Base-by-base conservation (phyloP, 2,329 filamentous ascomycete species). In the Penicillium italicum region DNA sequence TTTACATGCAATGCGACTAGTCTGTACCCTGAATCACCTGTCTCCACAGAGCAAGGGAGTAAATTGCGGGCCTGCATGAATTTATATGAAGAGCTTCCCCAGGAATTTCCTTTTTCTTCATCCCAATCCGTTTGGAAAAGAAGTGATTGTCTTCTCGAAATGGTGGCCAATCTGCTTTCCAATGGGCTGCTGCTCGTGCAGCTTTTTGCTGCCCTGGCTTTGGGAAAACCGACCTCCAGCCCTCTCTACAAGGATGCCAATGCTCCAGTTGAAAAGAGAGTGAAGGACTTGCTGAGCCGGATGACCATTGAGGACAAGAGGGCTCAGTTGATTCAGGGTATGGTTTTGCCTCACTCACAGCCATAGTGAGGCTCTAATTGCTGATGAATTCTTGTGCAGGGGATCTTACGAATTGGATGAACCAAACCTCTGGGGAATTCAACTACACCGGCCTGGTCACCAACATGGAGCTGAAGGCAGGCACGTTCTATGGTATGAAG, bases 271-370 rank as follows among this genome's bases (percentile, higher is more conserved):
- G 84, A 89, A 49, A 82, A 81, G 47, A 80, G 88, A 56, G 82
- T 91, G 11, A 70, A 81, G 10, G 87, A 91, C 68, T 79, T 91
- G 5, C 73, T 91, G 50, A 81, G 82, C 12, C 82, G 85, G 24
- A 91, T 91, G 88, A 89, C 85, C 0, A 81, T 89, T 52, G 79
- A 87, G 65, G 88, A 91, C 57, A 91, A 91, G 74, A 82, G 84
- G 42, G 80, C 85, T 1, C 88, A 91, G 69, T 76, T 87, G 62
- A 78, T 87, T 28, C 85, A 87, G 67, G 85, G 70, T 72, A 54
- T 26, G 50, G 38, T 30, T 30, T 14, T 1, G 16, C 28, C 4
- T 43, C 3, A 18, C 2, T 36, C 3, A 0, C 3, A 1, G 5
- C 20, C 2, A n/a, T 28, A 1, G 8, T 1, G 1, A 28, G 5